Evolutionary conservation across 345 rosid species (phyloP).

Genomic region (Arabidopsis suecica): DNA sequence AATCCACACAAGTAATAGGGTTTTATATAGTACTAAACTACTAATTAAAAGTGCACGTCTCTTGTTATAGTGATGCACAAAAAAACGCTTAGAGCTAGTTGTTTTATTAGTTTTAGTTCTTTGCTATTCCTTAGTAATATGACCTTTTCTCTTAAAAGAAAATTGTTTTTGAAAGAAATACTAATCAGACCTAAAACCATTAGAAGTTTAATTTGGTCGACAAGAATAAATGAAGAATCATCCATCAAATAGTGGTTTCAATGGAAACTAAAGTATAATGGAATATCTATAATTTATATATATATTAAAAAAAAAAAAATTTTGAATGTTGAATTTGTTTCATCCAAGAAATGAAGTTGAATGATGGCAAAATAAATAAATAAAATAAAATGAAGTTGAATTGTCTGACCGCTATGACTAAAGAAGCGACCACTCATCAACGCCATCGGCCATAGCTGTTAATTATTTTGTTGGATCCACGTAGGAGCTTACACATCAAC

Average conservation of each 20-base stretch:
- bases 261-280: not conserved
- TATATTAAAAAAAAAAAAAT: too few relatives aligned
- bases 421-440: slow-evolving; percentile 33
- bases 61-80: not conserved
- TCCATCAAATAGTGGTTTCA: not conserved
- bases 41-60: not conserved
- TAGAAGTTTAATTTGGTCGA: not conserved
- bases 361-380: too few relatives aligned
- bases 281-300: not conserved
- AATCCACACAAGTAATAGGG: not conserved
- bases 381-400: slow-evolving; percentile 4
- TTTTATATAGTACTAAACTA: not conserved
- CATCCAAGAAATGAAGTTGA: slow-evolving; percentile 29
- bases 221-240: not conserved
- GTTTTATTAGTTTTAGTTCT: not conserved
- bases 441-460: slow-evolving; percentile 19
- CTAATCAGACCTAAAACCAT: not conserved
- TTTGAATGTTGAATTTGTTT: slow-evolving; percentile 15
- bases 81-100: not conserved
- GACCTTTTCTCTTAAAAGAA: too few relatives aligned
- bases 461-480: slow-evolving; percentile 25
- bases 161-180: too few relatives aligned
- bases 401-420: slow-evolving; percentile 29
- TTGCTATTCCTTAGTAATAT: not conserved
- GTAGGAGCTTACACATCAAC: slow-evolving; percentile 30